These are phyloP conservation scores for Coix lacrymajobi DNA, from an alignment of 176 grass and related monocot genomes.

Conservation along the genomic window DNA sequence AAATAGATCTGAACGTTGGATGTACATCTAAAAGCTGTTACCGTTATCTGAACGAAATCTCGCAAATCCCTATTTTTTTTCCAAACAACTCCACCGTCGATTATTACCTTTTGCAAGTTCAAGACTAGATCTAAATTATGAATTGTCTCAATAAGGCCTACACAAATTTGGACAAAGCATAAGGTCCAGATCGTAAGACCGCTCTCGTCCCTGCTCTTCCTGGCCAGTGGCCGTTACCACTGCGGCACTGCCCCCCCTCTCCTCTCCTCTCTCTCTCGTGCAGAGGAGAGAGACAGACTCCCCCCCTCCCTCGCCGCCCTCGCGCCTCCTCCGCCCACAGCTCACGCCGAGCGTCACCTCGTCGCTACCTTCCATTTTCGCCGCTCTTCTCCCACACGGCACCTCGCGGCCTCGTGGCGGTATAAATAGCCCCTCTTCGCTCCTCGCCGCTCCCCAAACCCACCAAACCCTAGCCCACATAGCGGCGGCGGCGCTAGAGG, in stretches of 20 bases:
- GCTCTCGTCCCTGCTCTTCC: neutral
- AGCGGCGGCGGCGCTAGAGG: conserved; percentile 1
- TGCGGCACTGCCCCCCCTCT: too few species aligned
- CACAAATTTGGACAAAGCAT: neutral
- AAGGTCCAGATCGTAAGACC: neutral
- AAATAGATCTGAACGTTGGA: too few species aligned
- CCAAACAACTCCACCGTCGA: neutral
- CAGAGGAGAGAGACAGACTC: neutral
- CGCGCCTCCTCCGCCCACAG: conserved; percentile 25
- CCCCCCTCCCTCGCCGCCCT: conserved; percentile 1
- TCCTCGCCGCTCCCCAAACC: neutral
- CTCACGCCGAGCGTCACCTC: conserved; percentile 16
- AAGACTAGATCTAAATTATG: neutral
- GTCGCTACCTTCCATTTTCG: conserved; percentile 11
- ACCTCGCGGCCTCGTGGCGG: neutral
- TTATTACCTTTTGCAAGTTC: neutral
- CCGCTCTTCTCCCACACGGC: neutral
- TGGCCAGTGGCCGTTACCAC: conserved; percentile 45
- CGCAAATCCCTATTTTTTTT: neutral
- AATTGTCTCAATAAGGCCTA: neutral
- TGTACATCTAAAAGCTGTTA: too few species aligned
- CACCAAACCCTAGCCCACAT: conserved; percentile 45
- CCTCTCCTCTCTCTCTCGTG: neutral
- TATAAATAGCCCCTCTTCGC: neutral
- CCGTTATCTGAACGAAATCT: too few species aligned